These are phyloP conservation scores for Forsythia suspensa DNA, from an alignment of 257 asterid species.

Conservation along the genomic window DNA sequence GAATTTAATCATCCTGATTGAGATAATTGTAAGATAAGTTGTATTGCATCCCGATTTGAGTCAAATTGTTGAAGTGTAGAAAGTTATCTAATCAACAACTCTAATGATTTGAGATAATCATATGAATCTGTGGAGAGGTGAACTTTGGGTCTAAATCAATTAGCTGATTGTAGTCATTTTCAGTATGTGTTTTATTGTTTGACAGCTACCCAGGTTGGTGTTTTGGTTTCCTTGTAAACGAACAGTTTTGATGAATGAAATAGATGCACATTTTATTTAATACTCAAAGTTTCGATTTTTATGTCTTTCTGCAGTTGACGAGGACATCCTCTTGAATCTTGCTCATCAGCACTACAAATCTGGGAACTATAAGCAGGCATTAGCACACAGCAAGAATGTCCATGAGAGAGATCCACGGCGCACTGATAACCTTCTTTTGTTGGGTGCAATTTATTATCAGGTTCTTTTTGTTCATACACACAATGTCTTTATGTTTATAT, in stretches of 20 bases:
- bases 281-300: background rate
- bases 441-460: slow-evolving; percentile 96
- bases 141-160: background rate
- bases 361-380: slow-evolving; percentile 83
- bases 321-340: slow-evolving; percentile 70
- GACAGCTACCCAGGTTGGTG: background rate
- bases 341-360: slow-evolving; percentile 90
- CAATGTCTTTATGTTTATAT: background rate
- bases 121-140: background rate
- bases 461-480: slow-evolving; percentile 34
- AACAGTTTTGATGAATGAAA: background rate
- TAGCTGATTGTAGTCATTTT: background rate
- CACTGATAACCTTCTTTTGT: slow-evolving; percentile 91
- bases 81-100: background rate
- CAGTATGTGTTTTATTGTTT: background rate
- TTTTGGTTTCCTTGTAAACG: background rate
- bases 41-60: background rate
- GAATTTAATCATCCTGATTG: background rate
- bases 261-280: background rate
- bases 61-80: background rate
- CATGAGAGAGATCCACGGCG: slow-evolving; percentile 83
- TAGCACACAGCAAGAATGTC: slow-evolving; percentile 84
- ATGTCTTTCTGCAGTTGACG: slow-evolving; percentile 58
- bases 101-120: background rate
- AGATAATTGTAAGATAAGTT: background rate